phyloP scores from a whole-genome alignment of 176 grass and related monocot species.

The Elaeis guineensis region DNA sequence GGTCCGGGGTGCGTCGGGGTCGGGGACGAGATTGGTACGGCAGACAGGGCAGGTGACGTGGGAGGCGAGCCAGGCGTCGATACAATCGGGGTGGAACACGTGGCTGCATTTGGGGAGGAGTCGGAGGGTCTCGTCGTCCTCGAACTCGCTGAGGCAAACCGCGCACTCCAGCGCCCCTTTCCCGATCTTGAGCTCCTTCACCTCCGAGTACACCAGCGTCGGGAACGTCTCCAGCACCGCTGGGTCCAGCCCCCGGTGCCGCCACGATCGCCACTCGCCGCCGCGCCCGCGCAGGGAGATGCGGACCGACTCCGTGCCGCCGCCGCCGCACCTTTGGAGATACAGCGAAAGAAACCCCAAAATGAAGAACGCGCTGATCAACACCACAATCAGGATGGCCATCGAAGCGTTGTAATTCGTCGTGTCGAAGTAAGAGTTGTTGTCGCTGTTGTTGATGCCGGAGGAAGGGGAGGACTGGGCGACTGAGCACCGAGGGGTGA shows the following conservation, averaged over 20 bases:
- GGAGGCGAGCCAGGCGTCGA: too few species aligned
- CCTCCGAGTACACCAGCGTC: conserved; percentile 56
- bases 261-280: background rate
- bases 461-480: too few species aligned
- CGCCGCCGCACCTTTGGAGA: conserved; percentile 45
- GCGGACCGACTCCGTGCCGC: background rate
- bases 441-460: too few species aligned
- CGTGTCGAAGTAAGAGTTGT: too few species aligned
- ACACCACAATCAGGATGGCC: conserved; percentile 28
- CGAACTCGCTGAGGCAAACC: too few species aligned
- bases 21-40: conserved; percentile 22
- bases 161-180: background rate
- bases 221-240: conserved; percentile 65
- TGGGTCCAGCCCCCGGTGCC: conserved; percentile 39
- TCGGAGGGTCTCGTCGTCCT: too few species aligned
- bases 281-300: background rate
- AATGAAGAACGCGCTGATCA: conserved; percentile 55
- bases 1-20: background rate
- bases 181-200: conserved; percentile 37
- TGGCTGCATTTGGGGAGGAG: too few species aligned
- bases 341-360: conserved; percentile 69
- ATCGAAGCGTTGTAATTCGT: too few species aligned
- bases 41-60: too few species aligned
- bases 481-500: too few species aligned
- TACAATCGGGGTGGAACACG: too few species aligned